phyloP scores from a whole-genome alignment of 257 asterid species.

The Solanum bulbocastanum region DNA sequence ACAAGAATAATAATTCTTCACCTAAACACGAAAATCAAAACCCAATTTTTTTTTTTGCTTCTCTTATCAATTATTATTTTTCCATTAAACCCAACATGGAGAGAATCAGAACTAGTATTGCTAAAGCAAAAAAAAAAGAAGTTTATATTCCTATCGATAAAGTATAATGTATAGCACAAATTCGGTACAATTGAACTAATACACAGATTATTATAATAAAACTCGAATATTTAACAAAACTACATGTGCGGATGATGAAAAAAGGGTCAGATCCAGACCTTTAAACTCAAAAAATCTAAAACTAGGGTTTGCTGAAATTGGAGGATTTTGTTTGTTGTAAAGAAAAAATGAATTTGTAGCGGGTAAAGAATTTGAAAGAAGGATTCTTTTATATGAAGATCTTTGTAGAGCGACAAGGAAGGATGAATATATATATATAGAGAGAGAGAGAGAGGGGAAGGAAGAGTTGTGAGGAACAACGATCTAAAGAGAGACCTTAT shows the following conservation, averaged over 20 bases:
- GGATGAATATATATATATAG: neutral
- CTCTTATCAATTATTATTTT: neutral
- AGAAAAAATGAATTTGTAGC: conserved; percentile 12
- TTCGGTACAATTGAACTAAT: neutral
- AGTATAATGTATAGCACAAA: neutral
- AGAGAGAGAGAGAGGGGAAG: neutral
- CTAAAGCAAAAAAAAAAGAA: neutral
- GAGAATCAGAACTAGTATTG: neutral
- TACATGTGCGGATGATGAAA: neutral
- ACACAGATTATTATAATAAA: neutral
- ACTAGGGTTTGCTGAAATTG: conserved; percentile 24
- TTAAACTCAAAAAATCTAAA: neutral
- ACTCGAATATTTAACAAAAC: neutral
- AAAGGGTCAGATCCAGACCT: neutral
- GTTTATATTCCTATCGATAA: neutral
- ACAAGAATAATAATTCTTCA: neutral
- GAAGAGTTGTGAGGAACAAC: neutral
- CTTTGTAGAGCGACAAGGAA: neutral
- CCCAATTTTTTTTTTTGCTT: neutral
- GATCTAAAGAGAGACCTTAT: conserved; percentile 2
- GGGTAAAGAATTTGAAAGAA: conserved; percentile 35
- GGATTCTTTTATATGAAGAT: conserved; percentile 26
- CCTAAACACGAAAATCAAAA: neutral
- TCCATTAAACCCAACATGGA: neutral
- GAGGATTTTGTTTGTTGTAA: neutral